phyloP scores from a whole-genome alignment of 768 basidiomycete genomes.

The Naganishia antarctica region DNA sequence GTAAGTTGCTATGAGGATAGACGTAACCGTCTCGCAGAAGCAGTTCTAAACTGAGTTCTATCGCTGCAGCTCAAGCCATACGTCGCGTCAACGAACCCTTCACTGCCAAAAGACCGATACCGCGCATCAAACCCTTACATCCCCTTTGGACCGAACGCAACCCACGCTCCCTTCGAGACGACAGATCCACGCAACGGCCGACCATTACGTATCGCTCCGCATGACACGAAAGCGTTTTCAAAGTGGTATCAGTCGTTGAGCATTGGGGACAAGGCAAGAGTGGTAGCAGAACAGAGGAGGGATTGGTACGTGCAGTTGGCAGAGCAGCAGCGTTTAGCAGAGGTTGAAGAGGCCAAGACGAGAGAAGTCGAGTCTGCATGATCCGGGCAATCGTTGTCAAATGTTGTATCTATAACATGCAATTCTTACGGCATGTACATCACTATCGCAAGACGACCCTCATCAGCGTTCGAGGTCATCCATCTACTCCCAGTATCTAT shows the following conservation, averaged over 20 bases:
- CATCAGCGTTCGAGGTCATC: no score
- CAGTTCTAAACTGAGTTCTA: neutral
- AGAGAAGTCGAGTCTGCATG: constrained; percentile 11
- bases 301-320: constrained; percentile 37
- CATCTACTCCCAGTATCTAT: neutral
- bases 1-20: constrained; percentile 29
- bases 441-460: no score
- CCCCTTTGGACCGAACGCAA: constrained; percentile 23
- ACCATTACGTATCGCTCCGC: constrained; percentile 19
- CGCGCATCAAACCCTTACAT: constrained; percentile 27
- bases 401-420: neutral
- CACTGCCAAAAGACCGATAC: constrained; percentile 19
- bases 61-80: constrained; percentile 38
- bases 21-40: neutral
- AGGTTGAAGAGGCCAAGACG: constrained; percentile 17
- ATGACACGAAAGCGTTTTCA: constrained; percentile 29
- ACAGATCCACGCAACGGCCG: constrained; percentile 23
- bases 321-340: constrained; percentile 6
- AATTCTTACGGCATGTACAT: neutral
- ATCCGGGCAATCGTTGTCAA: neutral
- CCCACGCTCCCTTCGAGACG: constrained; percentile 24
- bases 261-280: constrained; percentile 33
- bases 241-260: constrained; percentile 35
- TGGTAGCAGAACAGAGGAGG: constrained; percentile 40
- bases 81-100: constrained; percentile 28